Evolutionary conservation across 257 asterid species (phyloP), one percentile per base, ranked within the genome.

Genomic region (Solanum pennellii): DNA sequence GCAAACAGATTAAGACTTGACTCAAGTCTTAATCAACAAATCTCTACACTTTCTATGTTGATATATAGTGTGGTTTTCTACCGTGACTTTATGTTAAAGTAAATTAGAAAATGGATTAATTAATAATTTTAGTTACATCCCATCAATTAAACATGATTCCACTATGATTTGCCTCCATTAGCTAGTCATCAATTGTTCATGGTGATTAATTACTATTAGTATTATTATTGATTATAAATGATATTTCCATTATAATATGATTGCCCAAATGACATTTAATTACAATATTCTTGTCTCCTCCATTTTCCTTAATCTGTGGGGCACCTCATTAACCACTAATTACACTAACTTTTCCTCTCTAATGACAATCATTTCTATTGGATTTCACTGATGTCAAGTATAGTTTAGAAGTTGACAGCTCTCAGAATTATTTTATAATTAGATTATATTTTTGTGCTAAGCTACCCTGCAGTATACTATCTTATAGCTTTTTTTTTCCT

Each of bases 361-460:
- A 25, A 59, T 65, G 87, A 87, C 71, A 88, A 88, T 80, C 68
- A 86, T 88, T 84, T 91, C 83, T 87, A 65, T 37, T 79, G 73
- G 88, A 87, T 87, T 86, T 82, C 85, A 82, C 85, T 92, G 93
- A 93, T 91, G 95, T 91, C 92, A 92, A 92, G 91, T 91, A 85
- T 77, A 89, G 92, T 77, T 87, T 11, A 66, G 89, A 77, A 90
- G 87, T 88, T 87, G 94, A 91, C 95, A 85, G 76, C 89, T 91
- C 93, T 94, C 66, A 86, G 89, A 86, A 89, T 29, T 56, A 13
- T 86, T 49, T n/a, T 33, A 49, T 33, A 33, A 33, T 47, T 9
- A 49, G 29, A 82, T 49, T 49, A 31, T 62, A 59, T 73, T 41
- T 68, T 35, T 44, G 33, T 86, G 72, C 47, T 12, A 41, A 27